Percentiles rank a stretch among this genome's conserved stretches.
Conservation (phyloP, 306 rosid species). For the Fagus sylvatica region DNA sequence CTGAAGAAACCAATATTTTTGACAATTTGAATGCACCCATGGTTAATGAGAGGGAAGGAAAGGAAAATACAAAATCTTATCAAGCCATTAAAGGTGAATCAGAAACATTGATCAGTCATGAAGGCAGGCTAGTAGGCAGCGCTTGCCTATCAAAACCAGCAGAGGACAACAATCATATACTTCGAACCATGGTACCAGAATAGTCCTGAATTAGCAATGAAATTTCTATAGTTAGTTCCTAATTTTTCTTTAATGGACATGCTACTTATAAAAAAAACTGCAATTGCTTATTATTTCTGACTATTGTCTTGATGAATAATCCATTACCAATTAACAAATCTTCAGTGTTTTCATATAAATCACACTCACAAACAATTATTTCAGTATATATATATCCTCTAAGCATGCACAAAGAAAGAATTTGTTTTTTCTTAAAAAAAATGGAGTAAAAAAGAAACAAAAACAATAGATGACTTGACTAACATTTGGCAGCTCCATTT, state of each 20-base stretch:
- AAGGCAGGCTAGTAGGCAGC: neutral
- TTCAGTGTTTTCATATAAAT: neutral
- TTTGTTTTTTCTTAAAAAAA: neutral
- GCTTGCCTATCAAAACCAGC: neutral
- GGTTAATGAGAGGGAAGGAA: constrained; percentile 4
- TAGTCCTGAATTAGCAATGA: neutral
- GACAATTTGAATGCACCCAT: neutral
- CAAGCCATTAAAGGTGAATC: constrained; percentile 8
- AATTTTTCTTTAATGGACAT: neutral
- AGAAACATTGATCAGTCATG: neutral
- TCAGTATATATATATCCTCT: no score
- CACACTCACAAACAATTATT: neutral
- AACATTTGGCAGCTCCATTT: neutral
- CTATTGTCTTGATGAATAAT: neutral
- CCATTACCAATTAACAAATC: neutral
- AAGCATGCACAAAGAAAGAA: neutral
- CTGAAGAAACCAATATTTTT: constrained; percentile 20
- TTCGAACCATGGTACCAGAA: neutral
- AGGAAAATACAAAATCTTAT: constrained; percentile 1
- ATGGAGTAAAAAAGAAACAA: no score
- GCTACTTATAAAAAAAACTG: neutral
- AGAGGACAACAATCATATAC: constrained; percentile 13
- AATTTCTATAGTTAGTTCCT: neutral
- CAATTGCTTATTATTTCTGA: neutral
- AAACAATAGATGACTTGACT: neutral